Conservation (phyloP, 305 asterid species). For the Ajuga reptans region DNA sequence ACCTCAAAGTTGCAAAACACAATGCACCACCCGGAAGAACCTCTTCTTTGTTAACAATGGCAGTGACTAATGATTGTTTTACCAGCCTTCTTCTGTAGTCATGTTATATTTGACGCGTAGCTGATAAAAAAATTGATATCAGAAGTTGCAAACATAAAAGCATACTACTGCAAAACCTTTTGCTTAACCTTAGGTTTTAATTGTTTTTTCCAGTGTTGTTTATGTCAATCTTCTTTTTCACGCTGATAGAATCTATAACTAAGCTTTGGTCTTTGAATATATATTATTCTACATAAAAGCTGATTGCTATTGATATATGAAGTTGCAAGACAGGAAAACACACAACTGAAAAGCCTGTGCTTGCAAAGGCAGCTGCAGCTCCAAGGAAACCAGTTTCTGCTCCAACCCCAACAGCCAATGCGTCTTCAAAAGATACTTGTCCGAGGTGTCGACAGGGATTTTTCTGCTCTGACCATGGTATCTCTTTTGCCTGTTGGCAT, state of each 20-base stretch:
- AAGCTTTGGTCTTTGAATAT: not conserved
- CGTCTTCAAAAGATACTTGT: conserved; percentile 48
- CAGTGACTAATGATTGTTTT: not conserved
- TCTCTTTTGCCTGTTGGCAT: not conserved
- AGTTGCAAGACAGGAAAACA: conserved; percentile 91
- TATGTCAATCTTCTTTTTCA: not conserved
- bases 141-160: conserved; percentile 49
- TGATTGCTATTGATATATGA: conserved; percentile 32
- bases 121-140: conserved; percentile 14
- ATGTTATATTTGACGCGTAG: conserved; percentile 3
- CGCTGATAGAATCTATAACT: not conserved
- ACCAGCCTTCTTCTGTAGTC: not conserved
- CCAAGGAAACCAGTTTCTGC: conserved; percentile 33
- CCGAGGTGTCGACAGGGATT: conserved; percentile 89
- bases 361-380: conserved; percentile 26
- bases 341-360: conserved; percentile 55
- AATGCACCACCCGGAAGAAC: not conserved
- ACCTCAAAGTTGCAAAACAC: not conserved
- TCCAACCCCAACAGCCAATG: conserved; percentile 27
- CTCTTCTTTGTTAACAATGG: not conserved
- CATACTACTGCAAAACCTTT: conserved; percentile 28
- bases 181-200: not conserved
- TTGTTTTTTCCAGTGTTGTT: not conserved
- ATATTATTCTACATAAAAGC: conserved; percentile 15
- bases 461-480: conserved; percentile 97